Evolutionary conservation across 768 basidiomycete species (phyloP), one percentile per base, ranked within the genome.

Genomic region (Psilocybe tampanensis): DNA sequence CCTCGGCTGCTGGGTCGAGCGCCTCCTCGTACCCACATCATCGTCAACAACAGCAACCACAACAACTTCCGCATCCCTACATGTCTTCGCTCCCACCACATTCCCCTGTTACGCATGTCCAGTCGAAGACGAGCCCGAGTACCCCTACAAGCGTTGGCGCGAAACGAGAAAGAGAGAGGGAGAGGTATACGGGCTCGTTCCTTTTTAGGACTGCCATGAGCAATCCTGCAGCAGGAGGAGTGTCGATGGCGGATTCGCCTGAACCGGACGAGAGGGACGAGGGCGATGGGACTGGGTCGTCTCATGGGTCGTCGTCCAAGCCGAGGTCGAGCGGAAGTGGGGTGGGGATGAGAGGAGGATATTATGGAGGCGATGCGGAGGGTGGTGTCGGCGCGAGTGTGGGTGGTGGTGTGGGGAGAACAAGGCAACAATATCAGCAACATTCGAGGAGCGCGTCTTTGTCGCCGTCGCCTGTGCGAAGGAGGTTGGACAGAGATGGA

Each of bases 181-280:
- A 58, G 55, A 59, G 66, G 26, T 61, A 61, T 26, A 64, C 61
- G 42, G 70, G 54, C 33, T 67, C 66, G 54, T 70, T 58, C 67
- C 70, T 66, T 26, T 78, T 68, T 70, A 76, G 58, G 66, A 70
- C 67, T 19, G 68, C 69, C 23, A 64, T 69, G 51, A 66, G 26
- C 47, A 59, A 63, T 49, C 59, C 66, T 18, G 47, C n/a, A n/a
- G n/a, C n/a, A n/a, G n/a, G 64, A 11, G 54, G 64, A 47, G 52
- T 67, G 62, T 57, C 65, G 60, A 52, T 66, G 58, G 13, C 60
- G 18, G 39, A 29, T 3, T 42, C 52, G 19, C 43, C 52, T 32
- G 47, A 44, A n/a, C 45, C 45, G 9, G 33, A 33, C n/a, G 44
- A 33, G 36, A 33, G 23, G 9, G 45, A 47, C 1, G 22, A 47